A percentile compares a stretch with the other conserved stretches of the same genome.
phyloP scores from a whole-genome alignment of 148 eudicot species.

The Simmondsia chinensis region DNA sequence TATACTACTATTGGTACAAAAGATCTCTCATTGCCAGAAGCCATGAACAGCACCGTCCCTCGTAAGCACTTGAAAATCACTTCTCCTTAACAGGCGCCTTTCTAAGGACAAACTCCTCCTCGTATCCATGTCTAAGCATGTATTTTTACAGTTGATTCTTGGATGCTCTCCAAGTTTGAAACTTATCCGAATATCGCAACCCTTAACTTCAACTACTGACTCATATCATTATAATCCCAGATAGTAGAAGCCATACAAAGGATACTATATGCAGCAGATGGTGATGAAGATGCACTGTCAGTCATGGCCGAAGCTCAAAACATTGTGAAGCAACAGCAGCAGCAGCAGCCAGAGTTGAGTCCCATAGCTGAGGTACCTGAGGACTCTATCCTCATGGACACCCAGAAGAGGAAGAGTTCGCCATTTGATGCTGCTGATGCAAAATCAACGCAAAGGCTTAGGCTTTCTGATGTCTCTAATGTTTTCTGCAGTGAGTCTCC shows the following conservation, averaged over 20 bases:
- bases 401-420: slow-evolving; percentile 65
- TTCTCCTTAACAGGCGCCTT: too few species aligned
- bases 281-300: slow-evolving; percentile 59
- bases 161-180: too few species aligned
- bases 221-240: slow-evolving; percentile 24
- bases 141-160: too few species aligned
- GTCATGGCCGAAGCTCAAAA: slow-evolving; percentile 80
- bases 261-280: slow-evolving; percentile 76
- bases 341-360: slow-evolving; percentile 22
- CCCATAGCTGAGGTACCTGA: slow-evolving; percentile 49
- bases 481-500: slow-evolving; percentile 76
- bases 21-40: too few species aligned
- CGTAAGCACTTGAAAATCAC: too few species aligned
- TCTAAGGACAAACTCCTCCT: too few species aligned
- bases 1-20: too few species aligned
- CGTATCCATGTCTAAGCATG: too few species aligned
- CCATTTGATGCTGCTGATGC: slow-evolving; percentile 31
- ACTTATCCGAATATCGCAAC: too few species aligned
- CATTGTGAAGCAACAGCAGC: slow-evolving; percentile 44
- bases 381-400: slow-evolving; percentile 27
- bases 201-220: too few species aligned
- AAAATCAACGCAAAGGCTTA: slow-evolving; percentile 56
- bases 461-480: slow-evolving; percentile 70
- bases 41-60: too few species aligned
- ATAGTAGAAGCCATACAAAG: slow-evolving; percentile 68